A percentile compares a stretch with the other conserved stretches of the same genome.
Conservation (phyloP, 805 yeast species). For the Teunomyces pallodes region DNA sequence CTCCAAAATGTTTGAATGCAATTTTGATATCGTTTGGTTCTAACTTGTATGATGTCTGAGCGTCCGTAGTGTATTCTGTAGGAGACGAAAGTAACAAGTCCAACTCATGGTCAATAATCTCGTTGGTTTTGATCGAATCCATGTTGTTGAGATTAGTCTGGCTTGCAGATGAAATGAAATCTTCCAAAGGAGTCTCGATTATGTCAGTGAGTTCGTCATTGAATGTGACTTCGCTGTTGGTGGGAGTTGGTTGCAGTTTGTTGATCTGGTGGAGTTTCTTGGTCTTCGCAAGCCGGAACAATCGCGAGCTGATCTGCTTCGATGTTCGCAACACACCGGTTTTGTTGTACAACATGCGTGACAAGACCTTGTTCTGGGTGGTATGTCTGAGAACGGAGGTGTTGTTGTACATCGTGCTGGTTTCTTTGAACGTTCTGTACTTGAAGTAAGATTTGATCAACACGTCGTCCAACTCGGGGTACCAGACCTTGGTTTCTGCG, state of each 20-base stretch:
- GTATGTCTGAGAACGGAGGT: conserved; percentile 27
- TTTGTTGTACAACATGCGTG: conserved; percentile 37
- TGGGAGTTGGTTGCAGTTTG: conserved; percentile 9
- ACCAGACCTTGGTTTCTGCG: conserved; percentile 28
- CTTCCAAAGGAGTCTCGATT: conserved; percentile 27
- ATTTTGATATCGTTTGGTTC: conserved; percentile 6
- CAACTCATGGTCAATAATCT: conserved; percentile 30
- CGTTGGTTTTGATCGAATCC: conserved; percentile 22
- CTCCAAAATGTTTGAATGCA: conserved; percentile 2
- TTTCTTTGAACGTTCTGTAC: conserved; percentile 29
- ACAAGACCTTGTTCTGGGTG: conserved; percentile 37
- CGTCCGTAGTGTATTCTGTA: conserved; percentile 6
- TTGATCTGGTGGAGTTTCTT: conserved; percentile 22
- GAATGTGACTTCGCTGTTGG: conserved; percentile 1
- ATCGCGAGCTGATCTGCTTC: conserved; percentile 34
- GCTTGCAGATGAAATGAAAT: conserved; percentile 13
- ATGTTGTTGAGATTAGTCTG: conserved; percentile 2
- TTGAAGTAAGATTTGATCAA: conserved; percentile 34
- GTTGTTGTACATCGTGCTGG: conserved; percentile 18
- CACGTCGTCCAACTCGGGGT: conserved; percentile 32
- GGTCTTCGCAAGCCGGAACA: conserved; percentile 26
- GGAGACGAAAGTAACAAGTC: conserved; percentile 29
- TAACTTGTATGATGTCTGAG: not conserved
- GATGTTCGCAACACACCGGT: conserved; percentile 36
- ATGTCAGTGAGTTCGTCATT: conserved; percentile 23